Evolutionary conservation across 495 filamentous ascomycete genomes (phyloP).

Genomic region (Pyrenula aspistea): DNA sequence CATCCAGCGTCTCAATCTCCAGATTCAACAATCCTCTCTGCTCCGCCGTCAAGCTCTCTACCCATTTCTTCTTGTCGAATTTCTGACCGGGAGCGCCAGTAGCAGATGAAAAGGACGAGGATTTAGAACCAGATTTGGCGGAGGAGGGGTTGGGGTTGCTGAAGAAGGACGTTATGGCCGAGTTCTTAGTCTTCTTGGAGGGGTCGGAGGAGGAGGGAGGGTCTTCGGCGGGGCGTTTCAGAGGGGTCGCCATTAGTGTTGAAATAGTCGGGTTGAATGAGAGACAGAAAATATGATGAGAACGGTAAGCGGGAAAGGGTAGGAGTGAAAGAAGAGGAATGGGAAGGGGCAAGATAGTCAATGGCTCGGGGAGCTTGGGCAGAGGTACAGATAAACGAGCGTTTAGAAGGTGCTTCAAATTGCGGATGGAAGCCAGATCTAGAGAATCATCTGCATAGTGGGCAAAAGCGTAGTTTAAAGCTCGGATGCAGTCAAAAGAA

Average conservation of each 20-base stretch:
- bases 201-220: conserved; percentile 38
- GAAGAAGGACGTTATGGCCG: conserved; percentile 57
- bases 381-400: too few species aligned
- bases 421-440: too few species aligned
- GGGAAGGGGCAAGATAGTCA: neutral
- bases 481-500: too few species aligned
- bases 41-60: conserved; percentile 62
- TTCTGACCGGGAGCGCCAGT: conserved; percentile 26
- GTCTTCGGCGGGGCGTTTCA: conserved; percentile 59
- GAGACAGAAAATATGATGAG: neutral
- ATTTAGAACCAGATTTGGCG: conserved; percentile 18
- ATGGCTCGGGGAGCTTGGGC: neutral
- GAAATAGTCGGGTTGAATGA: conserved; percentile 24
- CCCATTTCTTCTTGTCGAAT: conserved; percentile 86
- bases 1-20: conserved; percentile 84
- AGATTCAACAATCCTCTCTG: conserved; percentile 71
- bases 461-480: too few species aligned
- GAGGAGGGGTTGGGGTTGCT: conserved; percentile 35
- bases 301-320: neutral
- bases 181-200: conserved; percentile 58
- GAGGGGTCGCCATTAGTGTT: conserved; percentile 13
- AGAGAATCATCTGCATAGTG: too few species aligned
- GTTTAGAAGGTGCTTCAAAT: too few species aligned
- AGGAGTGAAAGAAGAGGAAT: neutral
- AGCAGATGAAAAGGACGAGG: conserved; percentile 12